These are phyloP conservation scores for Ophiocordyceps camponoti-leonardi DNA, from an alignment of 2,329 filamentous ascomycete genomes.

Conservation along the genomic window DNA sequence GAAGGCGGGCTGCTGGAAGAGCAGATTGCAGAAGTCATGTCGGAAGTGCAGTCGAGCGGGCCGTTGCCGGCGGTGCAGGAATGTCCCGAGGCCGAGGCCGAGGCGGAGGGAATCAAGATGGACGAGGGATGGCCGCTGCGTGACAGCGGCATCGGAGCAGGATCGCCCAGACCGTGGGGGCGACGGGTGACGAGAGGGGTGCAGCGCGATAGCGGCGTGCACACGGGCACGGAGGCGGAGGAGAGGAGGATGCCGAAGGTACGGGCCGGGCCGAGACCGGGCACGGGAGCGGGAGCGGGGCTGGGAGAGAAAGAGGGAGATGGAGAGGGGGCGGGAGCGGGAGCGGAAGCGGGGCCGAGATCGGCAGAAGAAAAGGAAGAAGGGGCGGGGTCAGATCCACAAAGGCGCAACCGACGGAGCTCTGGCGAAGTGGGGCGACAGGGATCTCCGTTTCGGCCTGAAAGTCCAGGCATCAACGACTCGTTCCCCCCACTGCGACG, in stretches of 20 bases:
- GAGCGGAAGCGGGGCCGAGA: neutral
- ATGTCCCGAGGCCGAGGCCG: constrained; percentile 27
- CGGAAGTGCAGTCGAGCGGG: constrained; percentile 20
- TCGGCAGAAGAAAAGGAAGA: constrained; percentile 11
- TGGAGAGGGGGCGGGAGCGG: constrained; percentile 10
- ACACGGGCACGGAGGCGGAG: constrained; percentile 31
- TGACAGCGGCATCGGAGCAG: constrained; percentile 16
- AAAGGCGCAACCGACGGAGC: constrained; percentile 10
- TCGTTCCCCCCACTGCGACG: constrained; percentile 53
- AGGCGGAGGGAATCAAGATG: constrained; percentile 13
- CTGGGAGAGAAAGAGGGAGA: constrained; percentile 10
- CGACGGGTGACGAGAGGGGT: constrained; percentile 2
- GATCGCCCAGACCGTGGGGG: constrained; percentile 18
- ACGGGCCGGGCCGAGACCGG: neutral
- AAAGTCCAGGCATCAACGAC: constrained; percentile 41
- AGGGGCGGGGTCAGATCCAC: constrained; percentile 13
- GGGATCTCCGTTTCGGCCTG: constrained; percentile 33
- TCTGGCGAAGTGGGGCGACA: constrained; percentile 1
- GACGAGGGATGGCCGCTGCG: constrained; percentile 3
- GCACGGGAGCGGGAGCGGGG: constrained; percentile 5
- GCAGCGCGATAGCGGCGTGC: constrained; percentile 38
- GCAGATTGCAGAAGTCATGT: constrained; percentile 8
- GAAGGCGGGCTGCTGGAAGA: constrained; percentile 14
- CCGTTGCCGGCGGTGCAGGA: constrained; percentile 35
- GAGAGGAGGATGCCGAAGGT: constrained; percentile 2